Evolutionary conservation across 208 protist species (phyloP).

Genomic region (Kentomonas sorsogonicus): DNA sequence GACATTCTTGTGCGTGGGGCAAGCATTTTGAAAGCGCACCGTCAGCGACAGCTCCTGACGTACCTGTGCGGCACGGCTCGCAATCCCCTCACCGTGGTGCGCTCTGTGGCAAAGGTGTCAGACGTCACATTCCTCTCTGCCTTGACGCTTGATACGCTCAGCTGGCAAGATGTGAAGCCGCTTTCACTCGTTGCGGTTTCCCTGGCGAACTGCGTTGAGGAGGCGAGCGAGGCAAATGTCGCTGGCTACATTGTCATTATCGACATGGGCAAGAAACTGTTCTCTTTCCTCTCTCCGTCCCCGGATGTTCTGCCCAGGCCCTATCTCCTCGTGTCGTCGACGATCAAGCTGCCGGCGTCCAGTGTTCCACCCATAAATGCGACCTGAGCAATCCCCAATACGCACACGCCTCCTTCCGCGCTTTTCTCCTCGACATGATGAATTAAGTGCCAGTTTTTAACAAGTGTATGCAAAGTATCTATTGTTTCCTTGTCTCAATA

Average conservation of each 20-base stretch:
- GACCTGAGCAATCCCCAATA: too few relatives aligned
- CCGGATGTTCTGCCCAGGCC: slow-evolving; percentile 61
- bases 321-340: slow-evolving; percentile 70
- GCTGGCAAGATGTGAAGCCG: slow-evolving; percentile 40
- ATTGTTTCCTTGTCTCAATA: too few relatives aligned
- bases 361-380: slow-evolving; percentile 20
- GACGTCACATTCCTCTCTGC: slow-evolving; percentile 72
- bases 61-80: slow-evolving; percentile 72
- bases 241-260: slow-evolving; percentile 73
- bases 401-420: too few relatives aligned
- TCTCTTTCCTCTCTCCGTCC: slow-evolving; percentile 69
- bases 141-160: slow-evolving; percentile 42
- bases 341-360: slow-evolving; percentile 33
- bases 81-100: slow-evolving; percentile 44
- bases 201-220: slow-evolving; percentile 55
- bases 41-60: slow-evolving; percentile 32
- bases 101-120: slow-evolving; percentile 42
- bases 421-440: too few relatives aligned
- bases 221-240: slow-evolving; percentile 53
- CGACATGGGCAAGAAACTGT: slow-evolving; percentile 66
- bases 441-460: too few relatives aligned
- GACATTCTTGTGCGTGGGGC: slow-evolving; percentile 24
- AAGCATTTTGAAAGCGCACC: slow-evolving; percentile 17
- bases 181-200: slow-evolving; percentile 58
- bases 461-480: too few relatives aligned